phyloP scores from a whole-genome alignment of 176 grass and related monocot genomes.

The Lolium multiflorum region DNA sequence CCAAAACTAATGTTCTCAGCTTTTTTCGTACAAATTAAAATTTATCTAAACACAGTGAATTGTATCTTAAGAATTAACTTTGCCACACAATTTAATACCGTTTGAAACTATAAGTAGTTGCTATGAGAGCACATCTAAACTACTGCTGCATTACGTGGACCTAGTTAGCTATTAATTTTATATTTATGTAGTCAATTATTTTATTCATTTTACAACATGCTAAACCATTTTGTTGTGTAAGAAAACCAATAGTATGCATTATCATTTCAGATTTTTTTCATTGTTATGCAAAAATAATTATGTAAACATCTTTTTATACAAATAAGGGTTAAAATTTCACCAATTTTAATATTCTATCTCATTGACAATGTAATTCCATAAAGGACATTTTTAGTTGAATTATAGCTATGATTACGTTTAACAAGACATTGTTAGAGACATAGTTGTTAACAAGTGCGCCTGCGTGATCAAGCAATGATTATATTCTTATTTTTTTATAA shows the following conservation, averaged over 20 bases:
- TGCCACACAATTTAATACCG: background rate
- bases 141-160: background rate
- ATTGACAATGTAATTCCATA: background rate
- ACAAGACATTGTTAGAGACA: background rate
- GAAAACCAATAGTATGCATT: background rate
- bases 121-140: background rate
- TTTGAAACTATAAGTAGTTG: background rate
- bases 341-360: background rate
- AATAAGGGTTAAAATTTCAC: background rate
- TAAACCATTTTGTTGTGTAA: background rate
- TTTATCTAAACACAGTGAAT: background rate
- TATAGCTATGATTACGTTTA: background rate
- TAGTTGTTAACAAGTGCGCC: too few relatives aligned
- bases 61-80: background rate
- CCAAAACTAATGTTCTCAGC: background rate
- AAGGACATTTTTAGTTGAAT: background rate
- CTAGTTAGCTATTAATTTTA: background rate
- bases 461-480: background rate
- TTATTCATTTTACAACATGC: background rate
- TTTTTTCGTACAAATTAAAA: background rate
- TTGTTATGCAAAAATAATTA: background rate
- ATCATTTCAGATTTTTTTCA: background rate
- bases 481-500: background rate
- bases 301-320: background rate
- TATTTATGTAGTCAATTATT: background rate